These are phyloP conservation scores for Podaxis sp. DNA, from an alignment of 768 basidiomycete genomes.

Conservation along the genomic window DNA sequence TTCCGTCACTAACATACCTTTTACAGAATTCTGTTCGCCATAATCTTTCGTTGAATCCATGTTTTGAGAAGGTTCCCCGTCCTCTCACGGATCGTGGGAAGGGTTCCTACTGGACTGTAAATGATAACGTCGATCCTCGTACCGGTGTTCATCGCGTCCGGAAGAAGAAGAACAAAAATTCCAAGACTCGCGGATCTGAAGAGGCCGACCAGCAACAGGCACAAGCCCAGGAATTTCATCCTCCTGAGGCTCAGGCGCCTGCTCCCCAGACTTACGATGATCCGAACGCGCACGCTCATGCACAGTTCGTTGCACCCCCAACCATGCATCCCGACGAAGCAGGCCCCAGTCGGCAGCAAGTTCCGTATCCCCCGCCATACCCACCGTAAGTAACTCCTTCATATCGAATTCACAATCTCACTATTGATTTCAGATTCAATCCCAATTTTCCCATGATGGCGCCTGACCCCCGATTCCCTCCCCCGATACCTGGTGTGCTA, in stretches of 20 bases:
- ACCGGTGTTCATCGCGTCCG: conserved; percentile 87
- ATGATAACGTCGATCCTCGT: conserved; percentile 85
- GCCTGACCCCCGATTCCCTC: conserved; percentile 54
- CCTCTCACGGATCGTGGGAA: conserved; percentile 89
- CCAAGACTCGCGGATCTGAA: conserved; percentile 45
- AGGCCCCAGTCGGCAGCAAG: conserved; percentile 53
- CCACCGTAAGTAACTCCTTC: conserved; percentile 46
- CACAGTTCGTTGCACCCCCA: conserved; percentile 52
- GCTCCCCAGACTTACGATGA: conserved; percentile 44
- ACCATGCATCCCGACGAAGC: conserved; percentile 61
- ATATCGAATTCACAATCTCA: conserved; percentile 1
- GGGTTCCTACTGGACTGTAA: conserved; percentile 91
- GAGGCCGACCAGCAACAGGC: conserved; percentile 42
- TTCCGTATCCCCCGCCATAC: conserved; percentile 61
- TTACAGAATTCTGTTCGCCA: conserved; percentile 86
- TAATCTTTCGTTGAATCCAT: conserved; percentile 87
- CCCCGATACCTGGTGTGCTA: conserved; percentile 47
- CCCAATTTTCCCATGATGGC: conserved; percentile 71
- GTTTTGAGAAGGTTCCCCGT: conserved; percentile 90
- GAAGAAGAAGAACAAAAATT: conserved; percentile 77
- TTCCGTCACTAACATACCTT: conserved; percentile 24
- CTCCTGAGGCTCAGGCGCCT: conserved; percentile 34
- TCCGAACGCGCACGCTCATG: conserved; percentile 32
- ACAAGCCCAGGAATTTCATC: conserved; percentile 53
- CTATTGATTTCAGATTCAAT: conserved; percentile 54